Percentiles rank a stretch among this genome's conserved stretches.
Evolutionary conservation across 2,329 filamentous ascomycete genomes (phyloP).

Genomic region (Ilyonectria mors-panacis): DNA sequence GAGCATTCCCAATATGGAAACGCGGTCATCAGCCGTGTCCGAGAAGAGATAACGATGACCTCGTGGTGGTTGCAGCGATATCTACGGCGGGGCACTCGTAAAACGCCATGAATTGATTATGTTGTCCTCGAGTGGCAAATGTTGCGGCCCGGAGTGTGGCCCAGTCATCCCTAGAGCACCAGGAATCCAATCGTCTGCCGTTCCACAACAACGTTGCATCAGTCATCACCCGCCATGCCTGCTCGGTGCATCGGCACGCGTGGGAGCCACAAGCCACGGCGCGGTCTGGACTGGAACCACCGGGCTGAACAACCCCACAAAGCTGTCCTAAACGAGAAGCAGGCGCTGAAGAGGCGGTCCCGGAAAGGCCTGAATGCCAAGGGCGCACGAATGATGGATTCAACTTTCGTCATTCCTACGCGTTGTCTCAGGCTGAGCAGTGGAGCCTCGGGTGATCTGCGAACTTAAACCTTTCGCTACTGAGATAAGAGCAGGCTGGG

Average conservation of each 20-base stretch:
- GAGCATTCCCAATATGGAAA: slow-evolving; percentile 18
- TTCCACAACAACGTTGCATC: slow-evolving; percentile 10
- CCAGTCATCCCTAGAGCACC: not conserved
- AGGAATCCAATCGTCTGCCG: slow-evolving; percentile 17
- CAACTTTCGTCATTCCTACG: slow-evolving; percentile 6
- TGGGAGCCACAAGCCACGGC: slow-evolving; percentile 25
- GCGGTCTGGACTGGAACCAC: slow-evolving; percentile 7
- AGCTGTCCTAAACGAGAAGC: slow-evolving; percentile 11
- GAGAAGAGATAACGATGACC: slow-evolving; percentile 13
- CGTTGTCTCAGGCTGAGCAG: not conserved
- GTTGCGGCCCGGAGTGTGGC: not conserved
- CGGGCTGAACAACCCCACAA: slow-evolving; percentile 15
- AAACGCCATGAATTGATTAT: slow-evolving; percentile 4
- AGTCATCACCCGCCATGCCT: slow-evolving; percentile 17
- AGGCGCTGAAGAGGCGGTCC: not conserved
- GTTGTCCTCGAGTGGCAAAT: not conserved
- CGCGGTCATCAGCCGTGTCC: slow-evolving; percentile 16
- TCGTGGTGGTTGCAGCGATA: not conserved
- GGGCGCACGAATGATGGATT: not conserved
- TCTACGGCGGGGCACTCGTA: not conserved
- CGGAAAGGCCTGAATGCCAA: not conserved
- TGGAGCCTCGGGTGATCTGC: slow-evolving; percentile 19
- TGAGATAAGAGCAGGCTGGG: slow-evolving; percentile 8
- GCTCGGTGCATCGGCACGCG: slow-evolving; percentile 8
- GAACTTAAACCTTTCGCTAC: slow-evolving; percentile 12